These are phyloP conservation scores for Pachysandra terminalis DNA, from an alignment of 164 flowering plant species.

Conservation along the genomic window DNA sequence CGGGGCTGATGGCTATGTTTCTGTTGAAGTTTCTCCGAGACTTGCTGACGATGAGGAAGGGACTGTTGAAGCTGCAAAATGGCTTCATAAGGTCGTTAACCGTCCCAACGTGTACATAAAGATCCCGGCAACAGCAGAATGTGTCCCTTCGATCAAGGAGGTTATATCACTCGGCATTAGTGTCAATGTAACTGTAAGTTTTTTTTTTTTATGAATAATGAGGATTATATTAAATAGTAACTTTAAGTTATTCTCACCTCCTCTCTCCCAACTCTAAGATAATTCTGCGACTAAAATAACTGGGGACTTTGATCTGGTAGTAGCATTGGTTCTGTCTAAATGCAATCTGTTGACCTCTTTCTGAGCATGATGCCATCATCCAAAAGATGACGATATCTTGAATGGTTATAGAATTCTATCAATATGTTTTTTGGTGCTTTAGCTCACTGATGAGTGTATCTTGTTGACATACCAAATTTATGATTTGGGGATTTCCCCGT, in stretches of 20 bases:
- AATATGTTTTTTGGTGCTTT: too few species aligned
- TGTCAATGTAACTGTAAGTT: slow-evolving; percentile 96
- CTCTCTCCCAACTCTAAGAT: too few species aligned
- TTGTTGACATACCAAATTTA: neutral
- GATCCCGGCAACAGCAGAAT: slow-evolving; percentile 92
- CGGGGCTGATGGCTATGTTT: slow-evolving; percentile 95
- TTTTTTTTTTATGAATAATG: too few species aligned
- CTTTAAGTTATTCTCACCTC: too few species aligned
- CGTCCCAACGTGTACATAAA: slow-evolving; percentile 91
- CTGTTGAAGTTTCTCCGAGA: slow-evolving; percentile 96
- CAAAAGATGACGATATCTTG: too few species aligned
- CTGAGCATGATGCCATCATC: too few species aligned
- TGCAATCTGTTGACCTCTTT: too few species aligned
- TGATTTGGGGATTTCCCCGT: too few species aligned
- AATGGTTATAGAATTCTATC: too few species aligned
- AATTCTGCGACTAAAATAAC: neutral
- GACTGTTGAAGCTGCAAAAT: slow-evolving; percentile 96
- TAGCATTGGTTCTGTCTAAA: too few species aligned
- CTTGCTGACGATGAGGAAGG: slow-evolving; percentile 87
- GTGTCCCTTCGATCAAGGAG: slow-evolving; percentile 85
- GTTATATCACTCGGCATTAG: slow-evolving; percentile 87
- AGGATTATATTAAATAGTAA: too few species aligned
- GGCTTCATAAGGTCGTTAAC: slow-evolving; percentile 78
- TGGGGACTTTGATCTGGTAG: too few species aligned
- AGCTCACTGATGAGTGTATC: neutral